Percentiles rank a stretch among this genome's conserved stretches.
Evolutionary conservation across 805 yeast species (phyloP).

Genomic region (Scheffersomyces lignosus): DNA sequence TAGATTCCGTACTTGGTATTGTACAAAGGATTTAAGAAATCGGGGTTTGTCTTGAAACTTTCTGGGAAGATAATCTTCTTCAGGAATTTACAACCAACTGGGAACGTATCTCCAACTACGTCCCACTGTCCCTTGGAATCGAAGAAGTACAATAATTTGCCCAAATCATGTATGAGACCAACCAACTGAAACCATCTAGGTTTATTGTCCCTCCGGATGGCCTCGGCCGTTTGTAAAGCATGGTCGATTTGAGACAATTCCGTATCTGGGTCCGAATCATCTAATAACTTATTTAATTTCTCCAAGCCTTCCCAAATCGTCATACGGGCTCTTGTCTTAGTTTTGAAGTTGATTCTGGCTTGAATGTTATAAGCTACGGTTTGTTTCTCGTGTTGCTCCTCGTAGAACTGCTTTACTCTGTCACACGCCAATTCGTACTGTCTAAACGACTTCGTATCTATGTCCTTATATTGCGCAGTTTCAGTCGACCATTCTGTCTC

Average conservation of each 20-base stretch:
- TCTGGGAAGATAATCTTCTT: slow-evolving; percentile 60
- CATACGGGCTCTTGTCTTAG: slow-evolving; percentile 65
- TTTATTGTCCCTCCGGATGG: slow-evolving; percentile 62
- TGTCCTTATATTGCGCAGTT: slow-evolving; percentile 28
- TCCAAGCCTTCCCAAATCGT: slow-evolving; percentile 71
- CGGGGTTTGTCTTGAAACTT: slow-evolving; percentile 61
- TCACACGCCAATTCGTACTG: slow-evolving; percentile 71
- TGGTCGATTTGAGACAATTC: slow-evolving; percentile 74
- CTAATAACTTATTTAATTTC: slow-evolving; percentile 59
- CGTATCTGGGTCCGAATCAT: slow-evolving; percentile 76
- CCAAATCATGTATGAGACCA: slow-evolving; percentile 71
- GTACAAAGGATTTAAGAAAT: slow-evolving; percentile 60
- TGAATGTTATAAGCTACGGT: slow-evolving; percentile 73
- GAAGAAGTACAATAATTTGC: slow-evolving; percentile 65
- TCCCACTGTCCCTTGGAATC: slow-evolving; percentile 80
- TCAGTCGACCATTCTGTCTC: slow-evolving; percentile 25
- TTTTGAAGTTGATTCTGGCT: slow-evolving; percentile 69
- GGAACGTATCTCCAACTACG: slow-evolving; percentile 78
- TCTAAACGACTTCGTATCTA: slow-evolving; percentile 48
- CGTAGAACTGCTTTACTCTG: slow-evolving; percentile 63
- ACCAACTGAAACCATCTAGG: slow-evolving; percentile 79
- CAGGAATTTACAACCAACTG: slow-evolving; percentile 69
- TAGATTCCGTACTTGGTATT: slow-evolving; percentile 67
- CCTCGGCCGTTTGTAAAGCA: slow-evolving; percentile 75
- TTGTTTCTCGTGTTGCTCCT: slow-evolving; percentile 67